phyloP scores from a whole-genome alignment of 306 rosid species.

The Vigna unguiculata region DNA sequence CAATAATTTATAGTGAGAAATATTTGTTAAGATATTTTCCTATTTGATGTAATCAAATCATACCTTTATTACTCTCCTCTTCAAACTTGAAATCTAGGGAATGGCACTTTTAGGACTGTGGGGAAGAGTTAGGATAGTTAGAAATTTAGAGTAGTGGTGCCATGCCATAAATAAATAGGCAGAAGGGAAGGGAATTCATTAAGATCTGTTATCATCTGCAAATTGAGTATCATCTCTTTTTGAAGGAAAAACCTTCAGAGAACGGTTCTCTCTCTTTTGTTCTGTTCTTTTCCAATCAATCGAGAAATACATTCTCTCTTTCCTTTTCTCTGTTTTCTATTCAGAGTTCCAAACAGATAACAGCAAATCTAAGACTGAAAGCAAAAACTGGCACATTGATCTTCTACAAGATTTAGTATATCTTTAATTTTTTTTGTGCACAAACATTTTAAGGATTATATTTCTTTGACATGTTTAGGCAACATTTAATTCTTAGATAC shows the following conservation, averaged over 20 bases:
- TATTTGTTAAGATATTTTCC: too few relatives aligned
- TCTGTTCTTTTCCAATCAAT: background rate
- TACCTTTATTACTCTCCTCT: too few relatives aligned
- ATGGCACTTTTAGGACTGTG: too few relatives aligned
- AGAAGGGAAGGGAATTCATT: background rate
- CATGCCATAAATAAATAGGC: background rate
- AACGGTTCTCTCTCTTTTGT: background rate
- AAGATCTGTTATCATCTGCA: background rate
- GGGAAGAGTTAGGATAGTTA: background rate
- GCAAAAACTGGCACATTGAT: background rate
- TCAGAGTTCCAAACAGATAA: background rate
- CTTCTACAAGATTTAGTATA: background rate
- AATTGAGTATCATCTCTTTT: background rate
- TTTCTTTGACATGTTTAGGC: background rate
- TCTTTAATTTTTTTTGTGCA: background rate
- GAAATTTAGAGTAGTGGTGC: background rate
- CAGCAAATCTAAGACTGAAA: background rate
- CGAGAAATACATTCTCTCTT: background rate
- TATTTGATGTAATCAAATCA: too few relatives aligned
- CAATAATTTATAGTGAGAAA: too few relatives aligned
- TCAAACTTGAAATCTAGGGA: too few relatives aligned
- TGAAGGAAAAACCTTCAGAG: background rate
- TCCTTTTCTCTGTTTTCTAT: background rate
- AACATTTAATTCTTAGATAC: slow-evolving; percentile 14
- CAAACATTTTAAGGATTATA: background rate